Evolutionary conservation across 441 rosid genomes (phyloP), one percentile per base, ranked within the genome.

Genomic region (Pelargonium australe): DNA sequence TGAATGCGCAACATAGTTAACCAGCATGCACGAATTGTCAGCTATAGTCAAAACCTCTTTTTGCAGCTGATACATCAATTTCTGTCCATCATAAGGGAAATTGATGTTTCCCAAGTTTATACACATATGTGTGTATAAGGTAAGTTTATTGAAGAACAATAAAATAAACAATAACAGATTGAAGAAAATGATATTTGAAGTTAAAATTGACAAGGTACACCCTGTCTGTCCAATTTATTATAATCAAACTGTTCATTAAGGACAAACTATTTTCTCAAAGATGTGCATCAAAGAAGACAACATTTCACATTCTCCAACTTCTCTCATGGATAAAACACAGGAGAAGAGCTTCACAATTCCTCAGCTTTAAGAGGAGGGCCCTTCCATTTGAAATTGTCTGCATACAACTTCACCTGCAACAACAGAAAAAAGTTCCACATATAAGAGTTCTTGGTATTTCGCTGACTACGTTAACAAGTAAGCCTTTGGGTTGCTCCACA

Each of bases 381-480:
- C 83, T 86, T 93, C 86, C 89, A 92, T 75, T 89, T 89, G 89
- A 92, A 92, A 88, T 92, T 92, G 72, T 92, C 97, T 0, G 97
- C 89, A 82, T 89, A 92, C 13, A 96, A 67, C 80, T 88, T 92
- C 4, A 75, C 83, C 96, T 93, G 88, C 75, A 79, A 67, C 11
- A 47, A 64, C 3, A 69, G 2, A 37, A 37, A 37, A 7, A 37
- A 4, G 41, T 37, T 37, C 41, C 41, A 37, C 40, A 34, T 34
- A 34, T 34, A 34, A 34, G 40, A 34, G 40, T 4, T 34, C 40
- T 5, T 34, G 40, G 40, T 34, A 34, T 34, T 34, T 34, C 40
- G 40, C 0, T 34, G 40, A 34, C 40, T 34, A 5, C 7, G 40
- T 34, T 34, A 34, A 34, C 40, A 34, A 34, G 40, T 34, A 34